Percentiles rank a stretch among this genome's conserved stretches.
Evolutionary conservation across 805 yeast genomes (phyloP).

Genomic region (Saturnispora quitensis): DNA sequence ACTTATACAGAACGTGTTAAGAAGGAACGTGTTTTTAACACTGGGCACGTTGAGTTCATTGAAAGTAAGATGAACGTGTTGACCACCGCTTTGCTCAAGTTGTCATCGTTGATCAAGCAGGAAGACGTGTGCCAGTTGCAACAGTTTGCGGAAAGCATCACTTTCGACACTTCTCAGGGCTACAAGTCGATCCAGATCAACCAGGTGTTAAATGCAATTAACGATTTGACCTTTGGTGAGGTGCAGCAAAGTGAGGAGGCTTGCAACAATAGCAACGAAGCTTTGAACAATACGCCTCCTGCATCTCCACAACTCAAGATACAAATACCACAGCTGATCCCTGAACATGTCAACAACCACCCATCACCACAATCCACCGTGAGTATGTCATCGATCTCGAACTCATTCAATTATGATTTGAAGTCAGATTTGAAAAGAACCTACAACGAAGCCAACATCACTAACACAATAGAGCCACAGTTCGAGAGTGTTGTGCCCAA

Average conservation of each 20-base stretch:
- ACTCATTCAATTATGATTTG: neutral
- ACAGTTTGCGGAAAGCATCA: constrained; percentile 9
- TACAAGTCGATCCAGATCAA: constrained; percentile 33
- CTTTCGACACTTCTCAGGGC: constrained; percentile 10
- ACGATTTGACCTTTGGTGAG: neutral
- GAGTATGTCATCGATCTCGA: neutral
- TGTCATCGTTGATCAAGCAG: constrained; percentile 22
- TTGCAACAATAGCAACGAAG: neutral
- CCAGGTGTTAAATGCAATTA: constrained; percentile 19
- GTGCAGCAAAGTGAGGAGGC: neutral
- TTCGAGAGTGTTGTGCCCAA: neutral
- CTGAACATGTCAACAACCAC: neutral
- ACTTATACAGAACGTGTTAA: constrained; percentile 48
- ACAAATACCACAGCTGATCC: neutral
- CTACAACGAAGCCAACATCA: neutral
- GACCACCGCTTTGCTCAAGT: constrained; percentile 39
- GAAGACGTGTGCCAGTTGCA: constrained; percentile 2
- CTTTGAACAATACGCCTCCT: neutral
- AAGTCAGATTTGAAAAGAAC: neutral
- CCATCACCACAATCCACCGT: neutral
- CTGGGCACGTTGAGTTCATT: constrained; percentile 52
- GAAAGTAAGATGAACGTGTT: constrained; percentile 49
- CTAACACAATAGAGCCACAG: neutral
- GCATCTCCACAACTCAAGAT: neutral
- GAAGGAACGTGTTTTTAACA: constrained; percentile 45